Percentiles rank a stretch among this genome's conserved stretches.
Conservation (phyloP, 345 rosid genomes). For the Toxicodendron radicans region DNA sequence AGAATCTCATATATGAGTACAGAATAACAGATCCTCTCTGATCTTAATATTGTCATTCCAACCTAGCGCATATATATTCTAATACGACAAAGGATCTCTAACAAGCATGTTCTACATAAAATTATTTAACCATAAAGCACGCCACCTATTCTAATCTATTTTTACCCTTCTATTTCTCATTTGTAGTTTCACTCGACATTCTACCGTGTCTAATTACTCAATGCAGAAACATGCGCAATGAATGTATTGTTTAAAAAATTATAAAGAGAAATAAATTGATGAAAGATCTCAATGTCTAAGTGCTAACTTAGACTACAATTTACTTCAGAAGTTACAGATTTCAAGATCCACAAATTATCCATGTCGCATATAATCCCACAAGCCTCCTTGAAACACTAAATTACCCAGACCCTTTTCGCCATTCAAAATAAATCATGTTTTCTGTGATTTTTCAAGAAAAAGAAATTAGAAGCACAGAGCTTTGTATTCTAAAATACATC, state of each 20-base stretch:
- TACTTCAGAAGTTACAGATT: neutral
- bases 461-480: neutral
- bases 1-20: neutral
- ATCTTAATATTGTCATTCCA: neutral
- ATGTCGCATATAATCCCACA: neutral
- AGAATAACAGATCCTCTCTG: neutral
- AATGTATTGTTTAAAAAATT: neutral
- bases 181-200: neutral
- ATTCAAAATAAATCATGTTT: neutral
- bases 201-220: neutral
- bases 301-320: neutral
- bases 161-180: neutral
- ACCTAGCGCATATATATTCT: neutral
- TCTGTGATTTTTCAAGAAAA: neutral
- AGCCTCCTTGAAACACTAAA: neutral
- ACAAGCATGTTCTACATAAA: neutral
- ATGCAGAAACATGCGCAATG: neutral
- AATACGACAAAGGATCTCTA: neutral
- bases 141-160: neutral
- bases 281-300: neutral
- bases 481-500: neutral
- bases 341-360: neutral
- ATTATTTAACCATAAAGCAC: neutral
- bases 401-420: neutral
- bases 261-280: neutral